Evolutionary conservation across 106 monocot genomes (phyloP).

Genomic region (Dendrobium chrysotoxum): DNA sequence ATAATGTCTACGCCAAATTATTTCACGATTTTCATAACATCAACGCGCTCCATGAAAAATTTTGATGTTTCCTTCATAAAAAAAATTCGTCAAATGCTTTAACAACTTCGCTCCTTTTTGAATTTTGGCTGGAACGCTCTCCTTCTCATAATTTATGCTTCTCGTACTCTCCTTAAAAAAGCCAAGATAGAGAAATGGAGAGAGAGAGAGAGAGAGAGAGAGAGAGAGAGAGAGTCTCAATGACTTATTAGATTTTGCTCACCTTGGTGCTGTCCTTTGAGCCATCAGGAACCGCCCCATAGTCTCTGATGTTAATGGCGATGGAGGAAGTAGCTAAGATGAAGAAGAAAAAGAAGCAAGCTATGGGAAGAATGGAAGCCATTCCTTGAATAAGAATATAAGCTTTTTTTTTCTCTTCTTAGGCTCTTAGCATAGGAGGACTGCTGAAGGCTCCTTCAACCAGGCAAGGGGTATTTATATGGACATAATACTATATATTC

Average conservation of each 20-base stretch:
- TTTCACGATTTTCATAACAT: too few species aligned
- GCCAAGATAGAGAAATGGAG: too few species aligned
- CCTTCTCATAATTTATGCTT: too few species aligned
- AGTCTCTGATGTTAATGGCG: constrained; percentile 11
- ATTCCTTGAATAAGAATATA: neutral
- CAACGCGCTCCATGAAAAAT: too few species aligned
- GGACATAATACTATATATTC: neutral
- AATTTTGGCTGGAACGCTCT: too few species aligned
- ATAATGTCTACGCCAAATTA: too few species aligned
- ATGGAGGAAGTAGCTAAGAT: neutral
- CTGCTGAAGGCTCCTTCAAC: neutral
- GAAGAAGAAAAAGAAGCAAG: neutral
- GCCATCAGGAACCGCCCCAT: constrained; percentile 6
- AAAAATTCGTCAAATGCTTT: too few species aligned
- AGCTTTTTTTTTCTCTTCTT: neutral
- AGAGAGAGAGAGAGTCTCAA: neutral
- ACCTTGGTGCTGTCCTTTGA: constrained; percentile 13
- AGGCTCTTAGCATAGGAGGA: neutral
- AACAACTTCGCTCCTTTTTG: too few species aligned
- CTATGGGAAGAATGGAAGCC: neutral
- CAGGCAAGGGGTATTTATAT: neutral
- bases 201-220: too few species aligned
- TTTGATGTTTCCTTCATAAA: too few species aligned
- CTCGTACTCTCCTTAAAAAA: too few species aligned
- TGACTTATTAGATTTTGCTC: too few species aligned